Evolutionary conservation across 495 filamentous ascomycete genomes (phyloP).

Genomic region (Aspergillus incahuasiensis): DNA sequence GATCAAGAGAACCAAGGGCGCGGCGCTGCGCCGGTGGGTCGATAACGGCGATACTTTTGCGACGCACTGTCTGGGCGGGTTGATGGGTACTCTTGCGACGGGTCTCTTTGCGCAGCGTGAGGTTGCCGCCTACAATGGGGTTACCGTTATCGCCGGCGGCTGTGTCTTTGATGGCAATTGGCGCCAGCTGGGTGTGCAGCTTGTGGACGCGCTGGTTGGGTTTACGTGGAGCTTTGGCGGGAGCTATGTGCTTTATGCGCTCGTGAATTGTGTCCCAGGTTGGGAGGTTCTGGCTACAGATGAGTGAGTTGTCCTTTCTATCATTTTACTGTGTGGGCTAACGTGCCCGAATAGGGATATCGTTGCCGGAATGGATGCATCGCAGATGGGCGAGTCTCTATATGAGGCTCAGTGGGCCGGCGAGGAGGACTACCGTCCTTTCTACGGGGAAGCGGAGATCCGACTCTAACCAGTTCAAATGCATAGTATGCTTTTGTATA

Average conservation of each 20-base stretch:
- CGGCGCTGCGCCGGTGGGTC: slow-evolving; percentile 33
- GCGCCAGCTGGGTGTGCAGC: slow-evolving; percentile 49
- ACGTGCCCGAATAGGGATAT: slow-evolving; percentile 35
- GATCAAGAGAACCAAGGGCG: slow-evolving; percentile 42
- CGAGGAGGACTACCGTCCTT: slow-evolving; percentile 44
- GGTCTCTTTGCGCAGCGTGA: slow-evolving; percentile 34
- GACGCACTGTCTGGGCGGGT: slow-evolving; percentile 42
- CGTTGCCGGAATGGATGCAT: slow-evolving; percentile 42
- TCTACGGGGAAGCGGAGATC: slow-evolving; percentile 15
- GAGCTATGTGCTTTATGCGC: slow-evolving; percentile 25
- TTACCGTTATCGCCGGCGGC: slow-evolving; percentile 32
- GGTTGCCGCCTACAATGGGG: slow-evolving; percentile 41
- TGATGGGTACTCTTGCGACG: slow-evolving; percentile 34
- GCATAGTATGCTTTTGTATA: neutral
- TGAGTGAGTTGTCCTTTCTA: slow-evolving; percentile 18
- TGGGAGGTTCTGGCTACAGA: slow-evolving; percentile 29
- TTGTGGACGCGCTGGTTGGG: slow-evolving; percentile 39
- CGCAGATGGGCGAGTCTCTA: slow-evolving; percentile 45
- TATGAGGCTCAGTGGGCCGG: slow-evolving; percentile 33
- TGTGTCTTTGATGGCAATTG: slow-evolving; percentile 48
- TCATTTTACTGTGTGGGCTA: neutral
- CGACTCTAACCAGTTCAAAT: slow-evolving; percentile 8
- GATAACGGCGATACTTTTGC: slow-evolving; percentile 46
- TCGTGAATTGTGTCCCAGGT: slow-evolving; percentile 32
- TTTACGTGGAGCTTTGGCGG: slow-evolving; percentile 36